phyloP scores from a whole-genome alignment of 75 land plant genomes.

The Picea sitchensis region DNA sequence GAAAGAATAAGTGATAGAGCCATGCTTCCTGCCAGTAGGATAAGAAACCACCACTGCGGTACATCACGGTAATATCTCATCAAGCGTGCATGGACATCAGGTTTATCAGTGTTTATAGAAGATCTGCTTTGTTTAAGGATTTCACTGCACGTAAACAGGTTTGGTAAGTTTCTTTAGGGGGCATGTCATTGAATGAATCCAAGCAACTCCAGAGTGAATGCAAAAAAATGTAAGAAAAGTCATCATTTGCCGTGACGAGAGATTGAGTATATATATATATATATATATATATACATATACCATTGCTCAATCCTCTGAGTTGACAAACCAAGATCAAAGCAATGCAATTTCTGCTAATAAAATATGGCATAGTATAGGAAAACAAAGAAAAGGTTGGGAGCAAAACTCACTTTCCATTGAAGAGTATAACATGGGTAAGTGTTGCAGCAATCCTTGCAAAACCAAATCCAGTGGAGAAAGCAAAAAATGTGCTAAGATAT shows the following conservation, averaged over 20 bases:
- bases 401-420: slow-evolving; percentile 23
- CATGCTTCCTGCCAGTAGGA: slow-evolving; percentile 7
- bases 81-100: slow-evolving; percentile 23
- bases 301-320: not conserved
- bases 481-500: slow-evolving; percentile 28
- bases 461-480: slow-evolving; percentile 27
- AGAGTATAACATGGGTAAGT: slow-evolving; percentile 27
- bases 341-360: not conserved
- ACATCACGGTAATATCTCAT: slow-evolving; percentile 22
- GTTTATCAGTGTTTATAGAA: slow-evolving; percentile 10
- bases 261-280: not conserved
- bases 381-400: not conserved
- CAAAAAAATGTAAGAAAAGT: not conserved
- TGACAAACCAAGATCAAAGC: not conserved
- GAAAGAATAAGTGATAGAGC: slow-evolving; percentile 13
- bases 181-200: not conserved
- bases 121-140: slow-evolving; percentile 19
- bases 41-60: slow-evolving; percentile 27
- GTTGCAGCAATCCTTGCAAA: slow-evolving; percentile 35
- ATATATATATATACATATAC: not conserved
- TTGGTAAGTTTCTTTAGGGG: not conserved
- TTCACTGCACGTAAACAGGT: slow-evolving; percentile 13
- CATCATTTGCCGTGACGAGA: too few relatives aligned
- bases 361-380: not conserved
- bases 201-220: not conserved